Base-by-base conservation (phyloP, 2,329 filamentous ascomycete genomes). In the Pestalotiopsis sp. region DNA sequence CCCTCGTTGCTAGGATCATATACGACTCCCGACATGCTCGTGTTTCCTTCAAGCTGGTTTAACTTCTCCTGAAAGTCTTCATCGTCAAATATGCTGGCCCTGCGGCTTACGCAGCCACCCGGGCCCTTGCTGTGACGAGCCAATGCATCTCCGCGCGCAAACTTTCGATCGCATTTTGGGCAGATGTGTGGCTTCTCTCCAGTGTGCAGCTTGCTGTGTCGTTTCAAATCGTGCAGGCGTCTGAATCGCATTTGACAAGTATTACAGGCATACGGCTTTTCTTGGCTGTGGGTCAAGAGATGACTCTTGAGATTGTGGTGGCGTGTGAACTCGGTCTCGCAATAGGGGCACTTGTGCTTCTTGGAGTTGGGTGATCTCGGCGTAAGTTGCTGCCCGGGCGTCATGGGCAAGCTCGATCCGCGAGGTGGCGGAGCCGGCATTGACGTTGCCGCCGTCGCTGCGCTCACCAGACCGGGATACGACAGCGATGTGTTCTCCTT, bases 291-390 rank as follows among this genome's bases (percentile, higher is more conserved):
- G 0, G 96, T 98, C 78, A 99, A 89, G 68, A 99, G 87, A 82
- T 99, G 96, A 74, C 94, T 98, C 83, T 98, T 99, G 36, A 98
- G 88, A 76, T 99, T 98, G 79, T 98, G 96, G 78, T 98, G 96
- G 59, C 96, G 90, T 36, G 96, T 99, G 75, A 99, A 99, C 76
- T 97, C 96, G 4, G 96, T 98, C 52, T 94, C 90, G 85, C 96
- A 99, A 80, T 97, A 97, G 0, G 94, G 95, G 77, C 96, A 99
- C 80, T 96, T 97, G 83, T 99, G 95, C 77, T 96, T 95, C 83
- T 97, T 98, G 66, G 82, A 81, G 31, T 91, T 91, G 0, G 92
- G 91, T 5, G 94, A 93, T 74, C 90, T 89, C 62, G 90, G 90
- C 67, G 84, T 74, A 75, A 85, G 68, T 72, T 83, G 78, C 76